Conservation (phyloP, 805 yeast genomes). For the Nakazawaea ambrosiae region DNA sequence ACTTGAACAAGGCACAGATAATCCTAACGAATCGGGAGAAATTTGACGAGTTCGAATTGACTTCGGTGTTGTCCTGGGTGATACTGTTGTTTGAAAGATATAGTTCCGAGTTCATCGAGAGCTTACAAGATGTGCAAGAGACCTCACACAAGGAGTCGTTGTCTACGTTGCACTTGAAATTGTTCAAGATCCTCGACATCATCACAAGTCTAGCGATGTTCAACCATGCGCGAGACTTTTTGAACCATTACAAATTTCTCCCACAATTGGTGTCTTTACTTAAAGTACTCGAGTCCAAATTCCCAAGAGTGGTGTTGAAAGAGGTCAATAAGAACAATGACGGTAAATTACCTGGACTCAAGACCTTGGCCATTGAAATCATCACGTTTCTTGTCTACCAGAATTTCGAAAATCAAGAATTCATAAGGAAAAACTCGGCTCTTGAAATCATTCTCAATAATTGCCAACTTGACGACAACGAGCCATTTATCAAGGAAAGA, state of each 20-base stretch:
- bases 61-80: conserved; percentile 35
- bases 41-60: conserved; percentile 32
- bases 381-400: conserved; percentile 50
- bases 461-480: conserved; percentile 81
- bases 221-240: conserved; percentile 31
- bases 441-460: conserved; percentile 66
- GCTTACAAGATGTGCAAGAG: conserved; percentile 15
- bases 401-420: conserved; percentile 56
- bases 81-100: conserved; percentile 22
- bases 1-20: conserved; percentile 26
- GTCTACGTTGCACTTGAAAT: conserved; percentile 13
- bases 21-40: conserved; percentile 30
- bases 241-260: conserved; percentile 33
- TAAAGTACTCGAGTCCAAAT: conserved; percentile 32
- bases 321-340: conserved; percentile 17
- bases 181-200: conserved; percentile 17
- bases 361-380: conserved; percentile 60
- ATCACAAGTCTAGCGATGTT: conserved; percentile 30
- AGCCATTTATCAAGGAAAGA: conserved; percentile 83
- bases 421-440: conserved; percentile 57
- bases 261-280: conserved; percentile 29
- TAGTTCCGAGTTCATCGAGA: conserved; percentile 12
- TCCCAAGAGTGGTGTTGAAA: conserved; percentile 28
- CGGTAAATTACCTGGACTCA: conserved; percentile 53
- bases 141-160: conserved; percentile 13